A percentile compares a stretch with the other conserved stretches of the same genome.
Conservation (phyloP, 2,329 filamentous ascomycete genomes). For the Pseudocercospora pini-densiflorae region DNA sequence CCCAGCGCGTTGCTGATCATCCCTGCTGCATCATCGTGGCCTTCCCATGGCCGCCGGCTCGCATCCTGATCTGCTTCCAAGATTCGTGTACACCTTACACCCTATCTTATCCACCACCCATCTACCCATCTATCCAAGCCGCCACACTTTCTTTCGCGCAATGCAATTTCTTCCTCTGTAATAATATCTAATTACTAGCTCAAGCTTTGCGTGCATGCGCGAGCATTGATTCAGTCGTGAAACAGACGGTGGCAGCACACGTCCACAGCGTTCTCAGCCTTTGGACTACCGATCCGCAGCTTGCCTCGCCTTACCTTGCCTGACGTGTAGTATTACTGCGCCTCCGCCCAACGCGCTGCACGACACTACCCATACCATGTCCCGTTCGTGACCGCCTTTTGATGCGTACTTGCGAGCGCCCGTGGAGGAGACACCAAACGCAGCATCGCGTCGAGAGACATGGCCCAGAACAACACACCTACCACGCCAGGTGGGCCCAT, state of each 20-base stretch:
- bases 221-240: not conserved
- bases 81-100: not conserved
- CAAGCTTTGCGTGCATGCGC: not conserved
- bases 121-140: not conserved
- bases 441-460: conserved; percentile 10
- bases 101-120: not conserved
- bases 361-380: conserved; percentile 10
- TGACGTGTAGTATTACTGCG: conserved; percentile 9
- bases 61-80: not conserved
- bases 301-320: not conserved
- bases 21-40: not conserved
- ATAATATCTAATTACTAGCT: conserved; percentile 1
- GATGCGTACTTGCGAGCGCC: not conserved
- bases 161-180: conserved; percentile 1
- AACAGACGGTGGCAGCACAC: not conserved
- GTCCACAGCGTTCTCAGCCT: conserved; percentile 1
- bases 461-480: conserved; percentile 28
- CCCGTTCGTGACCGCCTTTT: not conserved
- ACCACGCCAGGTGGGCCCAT: conserved; percentile 36
- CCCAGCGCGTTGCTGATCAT: not conserved
- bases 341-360: conserved; percentile 11
- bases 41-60: not conserved
- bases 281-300: not conserved
- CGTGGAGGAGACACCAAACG: not conserved
- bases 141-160: not conserved